Evolutionary conservation across 139 green algal species (phyloP), one percentile per base, ranked within the genome.

Genomic region (Eudorina sp.): DNA sequence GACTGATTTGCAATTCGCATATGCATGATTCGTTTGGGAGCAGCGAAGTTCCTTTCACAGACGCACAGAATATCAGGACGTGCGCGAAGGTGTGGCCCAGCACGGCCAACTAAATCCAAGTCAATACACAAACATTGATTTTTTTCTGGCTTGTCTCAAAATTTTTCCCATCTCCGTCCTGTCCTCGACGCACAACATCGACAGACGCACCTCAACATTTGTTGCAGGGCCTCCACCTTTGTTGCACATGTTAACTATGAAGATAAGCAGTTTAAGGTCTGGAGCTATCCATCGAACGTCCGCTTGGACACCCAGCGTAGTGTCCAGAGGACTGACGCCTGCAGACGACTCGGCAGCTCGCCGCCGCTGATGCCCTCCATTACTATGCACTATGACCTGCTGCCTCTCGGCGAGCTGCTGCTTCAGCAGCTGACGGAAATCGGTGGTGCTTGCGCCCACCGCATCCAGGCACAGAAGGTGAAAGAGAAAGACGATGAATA

Each of bases 241-340:
- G 36, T 62, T 48, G 43, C 80, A 86, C 80, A 86, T 86, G 29
- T 86, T 45, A 1, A 76, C n/a, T 13, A 86, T 86, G 41, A 86
- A 76, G 2, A 86, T 36, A 16, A 86, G 13, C 7, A 62, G 2
- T 46, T 46, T 45, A 4, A 76, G 40, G 3, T 27, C 21, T 40
- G 80, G 80, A 19, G 80, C 80, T 13, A 25, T 62, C 80, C 80
- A 86, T 9, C 80, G 41, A 0, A 86, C 11, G 51, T 83, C 75
- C 5, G 31, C 23, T 9, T 48, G 75, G 31, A 83, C 9, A 48
- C 38, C 75, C 23, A 83, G 29, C 13, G 48, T 34, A 34, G 62
- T 34, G 23, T 72, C 62, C 62, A 72, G 62, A 48, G n/a, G 31
- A 9, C 43, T 64, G 4, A 58, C 40, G 40, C 11, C 0, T 64